Percentiles rank a stretch among this genome's conserved stretches.
phyloP scores from a whole-genome alignment of 306 rosid species.

The Malus domestica region ASM211411v1 NC_041795.1:10879501-10880000 shows the following conservation, averaged over 20 bases:
- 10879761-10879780: constrained; percentile 88
- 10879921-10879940: constrained; percentile 73
- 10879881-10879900: background rate
- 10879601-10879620: constrained; percentile 50
- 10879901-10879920: constrained; percentile 5
- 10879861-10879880: background rate
- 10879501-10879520: constrained; percentile 85
- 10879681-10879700: background rate
- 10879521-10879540: constrained; percentile 71
- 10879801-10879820: constrained; percentile 65
- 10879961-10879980: background rate
- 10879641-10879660: background rate
- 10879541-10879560: constrained; percentile 62
- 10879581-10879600: constrained; percentile 67
- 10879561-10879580: constrained; percentile 66
- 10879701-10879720: constrained; percentile 34
- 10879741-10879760: constrained; percentile 92
- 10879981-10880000: background rate
- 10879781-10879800: constrained; percentile 85
- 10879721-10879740: constrained; percentile 92
- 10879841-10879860: background rate
- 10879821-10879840: constrained; percentile 57
- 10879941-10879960: constrained; percentile 10
- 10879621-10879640: background rate
- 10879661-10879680: background rate